A percentile compares a stretch with the other conserved stretches of the same genome.
Conservation (phyloP, 2,329 filamentous ascomycete species). For the Ascochyta clinopodiicola region DNA sequence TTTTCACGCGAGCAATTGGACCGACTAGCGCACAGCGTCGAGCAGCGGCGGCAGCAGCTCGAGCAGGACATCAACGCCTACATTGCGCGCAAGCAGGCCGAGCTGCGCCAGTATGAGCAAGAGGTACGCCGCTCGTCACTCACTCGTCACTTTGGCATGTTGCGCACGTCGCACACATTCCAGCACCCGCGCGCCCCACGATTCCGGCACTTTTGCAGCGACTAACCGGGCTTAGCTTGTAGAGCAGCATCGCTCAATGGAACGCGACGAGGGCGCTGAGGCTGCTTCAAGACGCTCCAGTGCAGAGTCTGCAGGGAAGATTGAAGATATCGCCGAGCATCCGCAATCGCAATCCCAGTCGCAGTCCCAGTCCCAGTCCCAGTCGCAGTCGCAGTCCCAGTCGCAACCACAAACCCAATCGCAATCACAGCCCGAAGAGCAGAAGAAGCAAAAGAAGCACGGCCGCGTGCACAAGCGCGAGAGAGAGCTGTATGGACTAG, state of each 20-base stretch:
- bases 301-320: background rate
- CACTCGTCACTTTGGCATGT: background rate
- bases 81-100: conserved; percentile 42
- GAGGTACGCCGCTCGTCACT: conserved; percentile 31
- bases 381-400: background rate
- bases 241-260: conserved; percentile 41
- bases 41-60: conserved; percentile 45
- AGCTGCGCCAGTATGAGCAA: conserved; percentile 40
- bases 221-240: conserved; percentile 37
- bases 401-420: conserved; percentile 4
- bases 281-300: conserved; percentile 17
- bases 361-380: background rate
- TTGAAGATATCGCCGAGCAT: conserved; percentile 1
- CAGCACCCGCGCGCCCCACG: conserved; percentile 6
- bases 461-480: conserved; percentile 48
- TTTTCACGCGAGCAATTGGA: conserved; percentile 42
- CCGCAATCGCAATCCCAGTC: too few species aligned
- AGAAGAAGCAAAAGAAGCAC: conserved; percentile 43
- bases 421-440: conserved; percentile 26
- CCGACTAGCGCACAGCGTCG: conserved; percentile 40
- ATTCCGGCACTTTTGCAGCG: conserved; percentile 4
- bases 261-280: conserved; percentile 28
- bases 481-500: conserved; percentile 46
- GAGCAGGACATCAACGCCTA: conserved; percentile 46
- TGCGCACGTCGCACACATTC: conserved; percentile 1